Percentiles rank a stretch among this genome's conserved stretches.
These are phyloP conservation scores for Hibiscus tridactylites DNA, from an alignment of 345 rosid genomes.

Conservation along the genomic window DNA sequence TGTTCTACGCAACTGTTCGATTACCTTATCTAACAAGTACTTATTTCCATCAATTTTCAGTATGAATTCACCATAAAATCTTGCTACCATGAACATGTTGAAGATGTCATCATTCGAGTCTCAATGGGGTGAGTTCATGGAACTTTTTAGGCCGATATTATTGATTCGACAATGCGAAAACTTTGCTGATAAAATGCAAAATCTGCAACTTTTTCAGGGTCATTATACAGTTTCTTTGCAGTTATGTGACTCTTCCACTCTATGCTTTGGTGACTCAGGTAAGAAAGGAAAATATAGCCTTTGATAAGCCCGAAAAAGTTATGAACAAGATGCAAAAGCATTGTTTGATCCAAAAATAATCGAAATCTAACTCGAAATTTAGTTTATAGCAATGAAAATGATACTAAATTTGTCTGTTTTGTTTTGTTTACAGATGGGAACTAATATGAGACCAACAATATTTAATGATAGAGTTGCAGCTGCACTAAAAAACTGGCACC, in stretches of 20 bases:
- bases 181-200: neutral
- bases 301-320: neutral
- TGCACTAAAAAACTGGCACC: slow-evolving; percentile 77
- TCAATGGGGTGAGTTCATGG: slow-evolving; percentile 61
- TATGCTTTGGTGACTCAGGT: slow-evolving; percentile 96
- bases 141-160: neutral
- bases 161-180: neutral
- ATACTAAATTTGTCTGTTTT: neutral
- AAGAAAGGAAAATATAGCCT: neutral
- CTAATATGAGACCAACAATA: slow-evolving; percentile 73
- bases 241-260: slow-evolving; percentile 93
- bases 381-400: neutral
- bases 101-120: slow-evolving; percentile 56
- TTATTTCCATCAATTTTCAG: slow-evolving; percentile 29
- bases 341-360: neutral
- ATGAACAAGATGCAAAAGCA: neutral
- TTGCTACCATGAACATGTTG: slow-evolving; percentile 49
- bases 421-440: slow-evolving; percentile 63
- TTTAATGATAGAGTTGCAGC: slow-evolving; percentile 69
- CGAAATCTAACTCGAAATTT: neutral
- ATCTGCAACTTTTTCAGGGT: slow-evolving; percentile 39
- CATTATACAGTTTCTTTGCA: slow-evolving; percentile 70
- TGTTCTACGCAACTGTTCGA: neutral
- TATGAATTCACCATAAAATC: slow-evolving; percentile 39
- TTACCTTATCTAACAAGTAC: neutral